Base-by-base conservation (phyloP, 768 basidiomycete genomes). In the Thelephora aurantiotincta region DNA sequence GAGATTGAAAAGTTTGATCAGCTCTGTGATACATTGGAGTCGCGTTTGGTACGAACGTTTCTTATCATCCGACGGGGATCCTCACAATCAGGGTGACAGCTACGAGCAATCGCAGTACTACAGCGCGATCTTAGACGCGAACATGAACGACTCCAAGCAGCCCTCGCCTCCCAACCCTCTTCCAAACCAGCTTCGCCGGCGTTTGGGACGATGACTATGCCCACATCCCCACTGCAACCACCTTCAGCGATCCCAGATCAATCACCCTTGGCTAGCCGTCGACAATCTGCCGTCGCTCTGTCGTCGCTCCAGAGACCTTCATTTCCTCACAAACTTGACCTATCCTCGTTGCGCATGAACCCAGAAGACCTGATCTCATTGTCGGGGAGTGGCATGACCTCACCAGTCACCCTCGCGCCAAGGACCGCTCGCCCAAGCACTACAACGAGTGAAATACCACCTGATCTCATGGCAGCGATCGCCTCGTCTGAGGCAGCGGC, bases 1-100 rank as follows among this genome's bases (percentile, higher is more conserved):
- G 83, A 86, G 56, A 66, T 87, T 2, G 83, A 88, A 58, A 80
- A 74, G 56, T 89, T 82, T 54, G 84, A 89, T 56, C 82, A 86
- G 54, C 52, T 87, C 4, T 85, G 83, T 55, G 87, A 90, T 57
- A 67, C 77, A 1, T 75, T 90, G 44, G 87, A 89, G 59, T 72
- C 77, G 35, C 75, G 78, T 46, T 55, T 90, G 53, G 86, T 78
- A 60, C 60, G 78, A 35, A 30, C 43, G n/a, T 33, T 42, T n/a
- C 20, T 51, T 5, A 9, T 22, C 49, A 12, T 13, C 11, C 30
- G 34, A 35, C 16, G 6, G 37, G 33, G 35, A 42, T 30, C 41
- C 48, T 20, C n/a, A 20, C 37, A 33, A 19, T 47, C 47, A 41
- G 34, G n/a, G 19, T 45, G 16, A 48, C 33, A 90, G 86, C 67